Conservation (phyloP, 345 rosid species). For the Camelina hispida region DNA sequence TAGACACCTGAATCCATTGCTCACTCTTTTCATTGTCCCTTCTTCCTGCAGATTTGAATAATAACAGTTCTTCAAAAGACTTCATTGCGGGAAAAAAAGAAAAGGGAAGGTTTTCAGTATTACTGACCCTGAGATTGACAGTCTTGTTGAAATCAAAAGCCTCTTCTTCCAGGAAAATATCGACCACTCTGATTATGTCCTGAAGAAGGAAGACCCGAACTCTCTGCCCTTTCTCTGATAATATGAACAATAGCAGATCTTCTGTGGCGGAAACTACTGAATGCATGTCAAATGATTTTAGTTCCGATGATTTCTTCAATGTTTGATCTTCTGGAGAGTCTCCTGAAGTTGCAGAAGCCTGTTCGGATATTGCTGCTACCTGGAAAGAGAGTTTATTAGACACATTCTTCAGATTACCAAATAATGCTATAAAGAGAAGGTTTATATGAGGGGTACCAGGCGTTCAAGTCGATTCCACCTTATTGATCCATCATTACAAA, state of each 20-base stretch:
- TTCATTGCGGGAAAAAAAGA: not conserved
- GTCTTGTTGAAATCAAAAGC: constrained; percentile 44
- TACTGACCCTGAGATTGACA: constrained; percentile 23
- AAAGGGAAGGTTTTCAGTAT: not conserved
- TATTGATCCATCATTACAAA: constrained; percentile 81
- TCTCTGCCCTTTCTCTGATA: constrained; percentile 79
- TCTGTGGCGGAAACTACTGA: constrained; percentile 92
- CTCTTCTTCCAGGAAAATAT: constrained; percentile 61
- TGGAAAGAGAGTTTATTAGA: constrained; percentile 33
- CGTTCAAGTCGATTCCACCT: constrained; percentile 96
- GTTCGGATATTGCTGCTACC: constrained; percentile 94
- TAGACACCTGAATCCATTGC: constrained; percentile 60
- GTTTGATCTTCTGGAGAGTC: constrained; percentile 46
- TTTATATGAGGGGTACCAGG: constrained; percentile 57
- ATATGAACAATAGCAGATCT: constrained; percentile 79
- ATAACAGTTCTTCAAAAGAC: not conserved
- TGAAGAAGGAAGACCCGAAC: constrained; percentile 79
- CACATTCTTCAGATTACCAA: not conserved
- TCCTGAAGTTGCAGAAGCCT: constrained; percentile 58
- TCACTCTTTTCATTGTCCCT: constrained; percentile 53
- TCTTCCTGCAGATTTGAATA: constrained; percentile 46
- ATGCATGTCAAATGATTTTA: constrained; percentile 88
- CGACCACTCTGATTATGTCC: constrained; percentile 74
- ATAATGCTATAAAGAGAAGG: constrained; percentile 3
- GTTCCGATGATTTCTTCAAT: constrained; percentile 49